Evolutionary conservation across 1,139 yeast genomes (phyloP).

Genomic region (Scheffersomyces segobiensis): DNA sequence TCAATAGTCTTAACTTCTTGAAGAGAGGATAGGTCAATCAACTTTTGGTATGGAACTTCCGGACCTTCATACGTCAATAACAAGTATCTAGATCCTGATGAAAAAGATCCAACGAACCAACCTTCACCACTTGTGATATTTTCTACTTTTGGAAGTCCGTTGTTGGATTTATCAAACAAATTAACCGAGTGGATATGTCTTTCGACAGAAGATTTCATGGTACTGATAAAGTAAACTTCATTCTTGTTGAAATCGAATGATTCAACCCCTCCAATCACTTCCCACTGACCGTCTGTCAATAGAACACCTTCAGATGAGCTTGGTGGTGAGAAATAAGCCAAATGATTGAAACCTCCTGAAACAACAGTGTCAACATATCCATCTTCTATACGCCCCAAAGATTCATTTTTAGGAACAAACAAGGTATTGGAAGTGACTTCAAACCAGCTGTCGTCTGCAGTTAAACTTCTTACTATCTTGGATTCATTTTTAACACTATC

Average conservation of each 20-base stretch:
- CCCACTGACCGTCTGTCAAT: slow-evolving; percentile 57
- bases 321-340: slow-evolving; percentile 59
- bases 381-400: slow-evolving; percentile 41
- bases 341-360: slow-evolving; percentile 54
- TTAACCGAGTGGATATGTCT: slow-evolving; percentile 53
- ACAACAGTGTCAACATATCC: slow-evolving; percentile 59
- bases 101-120: slow-evolving; percentile 67
- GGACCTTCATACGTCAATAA: slow-evolving; percentile 68
- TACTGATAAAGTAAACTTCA: slow-evolving; percentile 48
- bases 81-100: slow-evolving; percentile 64
- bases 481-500: slow-evolving; percentile 29
- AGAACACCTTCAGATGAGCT: slow-evolving; percentile 37
- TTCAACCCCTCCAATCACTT: slow-evolving; percentile 49
- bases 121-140: slow-evolving; percentile 67
- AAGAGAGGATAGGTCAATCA: slow-evolving; percentile 52
- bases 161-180: slow-evolving; percentile 38
- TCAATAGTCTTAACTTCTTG: slow-evolving; percentile 44
- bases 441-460: slow-evolving; percentile 58
- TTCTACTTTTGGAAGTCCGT: slow-evolving; percentile 31
- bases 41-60: slow-evolving; percentile 61
- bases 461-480: slow-evolving; percentile 35
- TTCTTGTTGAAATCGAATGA: slow-evolving; percentile 46
- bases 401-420: slow-evolving; percentile 62
- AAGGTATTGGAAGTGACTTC: slow-evolving; percentile 77
- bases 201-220: slow-evolving; percentile 52